These are phyloP conservation scores for Mortierella sp. DNA, from an alignment of 371 early-diverging fungal species.

Conservation along the genomic window DNA sequence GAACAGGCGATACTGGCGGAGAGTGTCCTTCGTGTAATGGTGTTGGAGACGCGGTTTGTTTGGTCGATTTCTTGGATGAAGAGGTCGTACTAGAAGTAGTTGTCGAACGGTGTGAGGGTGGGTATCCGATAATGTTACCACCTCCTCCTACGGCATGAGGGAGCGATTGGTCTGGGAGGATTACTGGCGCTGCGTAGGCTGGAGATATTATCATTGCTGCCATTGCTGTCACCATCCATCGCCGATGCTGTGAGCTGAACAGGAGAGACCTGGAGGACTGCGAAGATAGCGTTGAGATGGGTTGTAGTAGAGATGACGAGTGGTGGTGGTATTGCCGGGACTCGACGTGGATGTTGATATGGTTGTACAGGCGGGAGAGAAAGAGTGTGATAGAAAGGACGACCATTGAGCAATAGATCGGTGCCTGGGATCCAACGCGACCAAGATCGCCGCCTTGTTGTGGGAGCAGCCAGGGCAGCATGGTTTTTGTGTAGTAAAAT, in stretches of 20 bases:
- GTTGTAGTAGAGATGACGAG: background rate
- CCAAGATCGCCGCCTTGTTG: background rate
- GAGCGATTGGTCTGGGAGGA: background rate
- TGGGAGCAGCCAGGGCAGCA: slow-evolving; percentile 4
- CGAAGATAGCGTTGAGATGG: background rate
- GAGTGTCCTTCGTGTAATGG: background rate
- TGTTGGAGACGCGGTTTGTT: background rate
- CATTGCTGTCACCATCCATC: background rate
- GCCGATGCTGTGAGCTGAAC: background rate
- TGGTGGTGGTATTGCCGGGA: background rate
- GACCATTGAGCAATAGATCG: background rate
- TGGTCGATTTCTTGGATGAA: background rate
- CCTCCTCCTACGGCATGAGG: too few species aligned
- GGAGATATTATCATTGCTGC: background rate
- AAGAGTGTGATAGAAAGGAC: background rate
- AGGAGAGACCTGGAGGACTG: too few species aligned
- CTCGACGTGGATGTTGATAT: background rate
- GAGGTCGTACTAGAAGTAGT: background rate
- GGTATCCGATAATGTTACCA: too few species aligned
- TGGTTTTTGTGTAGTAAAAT: background rate
- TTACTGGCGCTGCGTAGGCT: background rate
- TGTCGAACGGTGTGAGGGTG: background rate
- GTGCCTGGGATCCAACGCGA: background rate
- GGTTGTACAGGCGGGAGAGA: background rate
- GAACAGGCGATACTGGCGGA: too few species aligned